These are phyloP conservation scores for Erythrobasidium hasegawianum DNA, from an alignment of 1,284 basidiomycete genomes.

Conservation along the genomic window DNA sequence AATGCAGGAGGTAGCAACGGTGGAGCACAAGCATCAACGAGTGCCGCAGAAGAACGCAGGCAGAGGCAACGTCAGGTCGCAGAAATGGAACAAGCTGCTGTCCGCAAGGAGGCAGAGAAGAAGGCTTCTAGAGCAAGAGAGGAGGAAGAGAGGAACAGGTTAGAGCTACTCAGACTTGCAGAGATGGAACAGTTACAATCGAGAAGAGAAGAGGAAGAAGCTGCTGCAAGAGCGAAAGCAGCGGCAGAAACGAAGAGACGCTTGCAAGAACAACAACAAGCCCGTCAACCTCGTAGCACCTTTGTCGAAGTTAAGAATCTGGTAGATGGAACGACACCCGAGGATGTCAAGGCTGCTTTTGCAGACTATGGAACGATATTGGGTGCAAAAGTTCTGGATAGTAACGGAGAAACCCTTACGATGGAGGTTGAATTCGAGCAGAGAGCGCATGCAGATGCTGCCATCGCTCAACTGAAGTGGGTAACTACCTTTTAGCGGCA, in stretches of 20 bases:
- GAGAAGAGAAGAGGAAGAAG: conserved; percentile 14
- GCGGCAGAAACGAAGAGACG: neutral
- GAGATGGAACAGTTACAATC: neutral
- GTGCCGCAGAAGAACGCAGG: conserved; percentile 10
- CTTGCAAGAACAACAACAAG: conserved; percentile 6
- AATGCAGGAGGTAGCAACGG: neutral
- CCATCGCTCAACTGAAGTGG: conserved; percentile 23
- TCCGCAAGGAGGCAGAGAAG: conserved; percentile 3
- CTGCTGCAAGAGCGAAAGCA: conserved; percentile 5
- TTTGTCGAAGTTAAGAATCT: conserved; percentile 22
- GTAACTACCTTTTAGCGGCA: neutral
- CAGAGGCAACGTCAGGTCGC: conserved; percentile 17
- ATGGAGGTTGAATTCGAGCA: conserved; percentile 26
- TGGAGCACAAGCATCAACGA: neutral
- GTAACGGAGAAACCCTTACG: conserved; percentile 29
- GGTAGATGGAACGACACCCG: conserved; percentile 33
- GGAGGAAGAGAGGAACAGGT: conserved; percentile 9
- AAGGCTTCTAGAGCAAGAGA: neutral
- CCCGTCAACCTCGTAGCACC: conserved; percentile 10
- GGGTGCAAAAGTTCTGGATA: conserved; percentile 15
- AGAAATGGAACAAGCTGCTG: conserved; percentile 9
- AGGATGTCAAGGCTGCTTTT: conserved; percentile 33
- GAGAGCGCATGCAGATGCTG: conserved; percentile 7
- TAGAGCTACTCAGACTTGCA: neutral
- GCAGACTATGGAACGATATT: conserved; percentile 27